Percentiles rank a stretch among this genome's conserved stretches.
phyloP scores from a whole-genome alignment of 73 alveolate species.

The Effrenium voratum region DNA sequence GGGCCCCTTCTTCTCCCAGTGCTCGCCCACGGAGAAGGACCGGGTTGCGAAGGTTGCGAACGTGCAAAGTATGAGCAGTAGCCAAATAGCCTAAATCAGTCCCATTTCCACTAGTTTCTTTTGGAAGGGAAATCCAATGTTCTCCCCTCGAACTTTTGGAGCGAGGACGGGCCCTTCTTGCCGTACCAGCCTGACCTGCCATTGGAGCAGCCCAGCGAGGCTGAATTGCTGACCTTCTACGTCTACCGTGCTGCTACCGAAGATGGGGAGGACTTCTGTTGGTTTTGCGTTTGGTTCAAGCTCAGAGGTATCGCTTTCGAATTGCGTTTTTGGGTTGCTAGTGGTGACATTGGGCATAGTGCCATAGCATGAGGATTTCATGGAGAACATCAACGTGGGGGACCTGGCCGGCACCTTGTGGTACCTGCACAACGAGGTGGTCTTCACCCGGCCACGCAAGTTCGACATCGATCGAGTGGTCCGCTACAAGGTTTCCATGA shows the following conservation, averaged over 20 bases:
- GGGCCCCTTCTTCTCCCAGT: too few relatives aligned
- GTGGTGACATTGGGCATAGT: too few relatives aligned
- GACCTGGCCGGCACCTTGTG: slow-evolving; percentile 85
- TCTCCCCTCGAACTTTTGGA: too few relatives aligned
- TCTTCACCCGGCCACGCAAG: slow-evolving; percentile 58
- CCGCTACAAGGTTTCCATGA: slow-evolving; percentile 75
- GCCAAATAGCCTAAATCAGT: too few relatives aligned
- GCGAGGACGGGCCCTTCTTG: slow-evolving; percentile 60
- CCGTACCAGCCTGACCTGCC: slow-evolving; percentile 85
- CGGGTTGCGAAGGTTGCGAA: too few relatives aligned
- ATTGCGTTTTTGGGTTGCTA: too few relatives aligned
- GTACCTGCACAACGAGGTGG: slow-evolving; percentile 93
- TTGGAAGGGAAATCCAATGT: too few relatives aligned
- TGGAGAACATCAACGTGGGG: slow-evolving; percentile 92
- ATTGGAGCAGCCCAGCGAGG: slow-evolving; percentile 70
- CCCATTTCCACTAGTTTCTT: too few relatives aligned
- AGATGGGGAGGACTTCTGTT: neutral
- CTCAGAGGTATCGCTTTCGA: too few relatives aligned
- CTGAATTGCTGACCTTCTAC: slow-evolving; percentile 58
- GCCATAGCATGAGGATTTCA: slow-evolving; percentile 34
- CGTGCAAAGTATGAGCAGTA: too few relatives aligned
- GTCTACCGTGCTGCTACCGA: slow-evolving; percentile 87
- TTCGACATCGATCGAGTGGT: slow-evolving; percentile 51
- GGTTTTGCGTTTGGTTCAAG: neutral
- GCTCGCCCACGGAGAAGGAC: too few relatives aligned